Base-by-base conservation (phyloP, 2,329 filamentous ascomycete genomes). In the Aspergillus brasiliensis region DNA sequence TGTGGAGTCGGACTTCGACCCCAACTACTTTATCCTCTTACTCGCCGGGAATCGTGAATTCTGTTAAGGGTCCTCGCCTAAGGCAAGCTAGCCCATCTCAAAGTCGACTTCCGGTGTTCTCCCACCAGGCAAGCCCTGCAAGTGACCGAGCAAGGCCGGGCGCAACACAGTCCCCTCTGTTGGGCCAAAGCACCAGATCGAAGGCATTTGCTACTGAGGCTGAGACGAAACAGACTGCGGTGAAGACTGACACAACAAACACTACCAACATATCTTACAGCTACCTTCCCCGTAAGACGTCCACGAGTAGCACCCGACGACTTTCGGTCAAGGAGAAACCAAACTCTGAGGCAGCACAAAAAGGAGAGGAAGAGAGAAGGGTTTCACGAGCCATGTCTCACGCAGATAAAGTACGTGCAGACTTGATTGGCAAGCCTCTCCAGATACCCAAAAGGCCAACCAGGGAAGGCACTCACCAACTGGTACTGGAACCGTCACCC, bases 401-500 rank as follows among this genome's bases (percentile, higher is more conserved):
- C 19, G n/a, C n/a, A 40, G 17, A 25, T 10, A 40, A 34, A 38
- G n/a, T 44, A 44, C 40, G 8, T 15, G 51, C 46, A 44, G 28
- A 69, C 75, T 15, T 58, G 6, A 56, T 62, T 13, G 77, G 74
- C 34, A 61, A 38, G 34, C 46, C 61, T 37, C 69, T 75, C 10
- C 73, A 72, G 15, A 82, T 83, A 37, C 88, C 88, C 31, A 73
- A 78, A 34, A 80, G 89, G 52, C 89, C 89, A 1, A 91, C 88
- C 67, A 82, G 89, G 72, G 86, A 90, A 68, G 88, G 88, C 23
- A 87, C 87, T 0, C 84, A 85, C 5, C 82, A 86, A 59, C 79
- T 91, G 49, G 83, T 86, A 28, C 78, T 80, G 58, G 76, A 80
- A 11, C 77, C 81, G 11, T 83, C 82, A 0, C 82, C 84, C 5